These are phyloP conservation scores for Penicillium riverlandense DNA, from an alignment of 495 filamentous ascomycete species.

Conservation along the genomic window DNA sequence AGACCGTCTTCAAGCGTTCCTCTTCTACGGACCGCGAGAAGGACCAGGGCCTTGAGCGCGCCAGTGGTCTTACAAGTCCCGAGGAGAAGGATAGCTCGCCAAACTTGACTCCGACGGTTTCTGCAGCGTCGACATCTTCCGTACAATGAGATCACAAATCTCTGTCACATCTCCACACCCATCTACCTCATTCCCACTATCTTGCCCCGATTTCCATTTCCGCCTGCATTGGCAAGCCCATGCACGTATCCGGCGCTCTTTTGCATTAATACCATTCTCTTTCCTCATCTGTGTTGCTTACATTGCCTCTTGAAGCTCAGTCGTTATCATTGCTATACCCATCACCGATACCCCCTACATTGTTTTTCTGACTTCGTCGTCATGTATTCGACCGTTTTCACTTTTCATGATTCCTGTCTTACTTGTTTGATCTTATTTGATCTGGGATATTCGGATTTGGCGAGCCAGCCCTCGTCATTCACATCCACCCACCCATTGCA, in stretches of 20 bases:
- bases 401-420: neutral
- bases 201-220: neutral
- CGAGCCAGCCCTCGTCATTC: slow-evolving; percentile 2
- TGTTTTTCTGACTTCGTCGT: slow-evolving; percentile 3
- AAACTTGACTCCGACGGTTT: slow-evolving; percentile 32
- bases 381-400: neutral
- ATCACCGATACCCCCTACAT: slow-evolving; percentile 19
- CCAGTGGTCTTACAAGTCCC: slow-evolving; percentile 21
- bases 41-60: slow-evolving; percentile 21
- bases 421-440: neutral
- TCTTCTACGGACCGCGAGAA: slow-evolving; percentile 40
- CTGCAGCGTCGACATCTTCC: slow-evolving; percentile 32
- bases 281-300: slow-evolving; percentile 10
- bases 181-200: neutral
- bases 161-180: neutral
- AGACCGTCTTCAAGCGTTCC: slow-evolving; percentile 45
- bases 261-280: slow-evolving; percentile 1
- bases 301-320: slow-evolving; percentile 8
- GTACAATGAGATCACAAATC: slow-evolving; percentile 5
- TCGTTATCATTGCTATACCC: slow-evolving; percentile 15
- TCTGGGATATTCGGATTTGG: slow-evolving; percentile 9
- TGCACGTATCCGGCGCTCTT: slow-evolving; percentile 10
- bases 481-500: slow-evolving; percentile 9
- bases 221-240: neutral
- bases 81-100: slow-evolving; percentile 34